phyloP scores from a whole-genome alignment of 1,284 basidiomycete genomes.

The Pseudozyma hubeiensis region DNA sequence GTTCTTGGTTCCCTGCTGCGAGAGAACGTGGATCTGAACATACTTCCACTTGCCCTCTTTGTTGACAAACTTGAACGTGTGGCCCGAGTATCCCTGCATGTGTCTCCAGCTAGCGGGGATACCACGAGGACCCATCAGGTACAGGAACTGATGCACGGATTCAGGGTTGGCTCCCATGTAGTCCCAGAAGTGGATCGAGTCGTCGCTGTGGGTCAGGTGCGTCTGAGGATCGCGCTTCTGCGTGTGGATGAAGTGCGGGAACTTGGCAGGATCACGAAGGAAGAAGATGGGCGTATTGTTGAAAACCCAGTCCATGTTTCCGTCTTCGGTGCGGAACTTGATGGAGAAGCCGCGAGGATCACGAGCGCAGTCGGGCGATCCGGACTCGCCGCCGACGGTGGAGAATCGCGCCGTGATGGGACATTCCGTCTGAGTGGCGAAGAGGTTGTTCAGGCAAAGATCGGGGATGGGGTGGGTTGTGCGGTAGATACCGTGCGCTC shows the following conservation, averaged over 20 bases:
- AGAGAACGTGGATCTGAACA: conserved; percentile 54
- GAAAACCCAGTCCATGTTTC: conserved; percentile 50
- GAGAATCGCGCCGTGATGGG: conserved; percentile 55
- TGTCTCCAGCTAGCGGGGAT: conserved; percentile 43
- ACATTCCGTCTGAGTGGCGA: conserved; percentile 35
- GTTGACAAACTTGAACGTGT: conserved; percentile 61
- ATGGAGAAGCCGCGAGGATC: conserved; percentile 58
- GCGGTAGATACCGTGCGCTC: conserved; percentile 57
- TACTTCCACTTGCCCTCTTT: conserved; percentile 55
- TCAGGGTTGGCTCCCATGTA: conserved; percentile 52
- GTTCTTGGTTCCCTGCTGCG: conserved; percentile 52
- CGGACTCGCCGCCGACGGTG: conserved; percentile 56
- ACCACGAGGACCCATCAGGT: conserved; percentile 52
- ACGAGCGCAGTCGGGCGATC: conserved; percentile 49
- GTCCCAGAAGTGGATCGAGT: conserved; percentile 52
- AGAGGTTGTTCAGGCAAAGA: conserved; percentile 44
- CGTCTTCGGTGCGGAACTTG: conserved; percentile 54
- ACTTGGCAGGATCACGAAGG: conserved; percentile 53
- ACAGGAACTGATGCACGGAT: conserved; percentile 51
- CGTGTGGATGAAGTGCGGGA: conserved; percentile 60
- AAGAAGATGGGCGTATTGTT: conserved; percentile 64
- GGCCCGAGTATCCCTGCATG: conserved; percentile 57
- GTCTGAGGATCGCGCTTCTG: conserved; percentile 56
- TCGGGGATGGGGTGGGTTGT: conserved; percentile 56
- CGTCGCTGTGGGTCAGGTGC: conserved; percentile 42